Base-by-base conservation (phyloP, 2,329 filamentous ascomycete genomes). In the Polychaeton citri region DNA sequence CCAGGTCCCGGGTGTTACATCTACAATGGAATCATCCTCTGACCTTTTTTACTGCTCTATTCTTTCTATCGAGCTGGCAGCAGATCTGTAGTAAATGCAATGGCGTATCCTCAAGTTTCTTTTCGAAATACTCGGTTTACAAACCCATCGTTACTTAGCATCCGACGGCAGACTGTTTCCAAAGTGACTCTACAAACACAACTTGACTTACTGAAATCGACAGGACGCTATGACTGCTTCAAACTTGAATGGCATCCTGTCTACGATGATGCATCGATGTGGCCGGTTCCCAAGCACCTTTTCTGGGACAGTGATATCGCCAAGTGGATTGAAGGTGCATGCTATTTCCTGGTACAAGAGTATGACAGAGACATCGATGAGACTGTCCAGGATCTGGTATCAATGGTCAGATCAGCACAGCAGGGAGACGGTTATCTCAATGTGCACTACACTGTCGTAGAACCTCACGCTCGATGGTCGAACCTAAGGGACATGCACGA, bases 311-410 rank as follows among this genome's bases (percentile, higher is more conserved):
- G 60, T 1, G 66, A 69, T 49, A 51, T 72, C 15, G 72, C 64
- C 8, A 77, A 77, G 52, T 76, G 72, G 70, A 72, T 76, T 34
- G 74, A 78, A 52, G 72, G 67, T 0, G 72, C 71, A 3, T 75
- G 71, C 41, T 76, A 77, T 43, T 66, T 73, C 43, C 54, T 73
- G 6, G 48, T 45, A 19, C 52, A 60, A 31, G 42, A 62, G 10
- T 53, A 63, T 13, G 61, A 71, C 38, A 48, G 53, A 1, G 60
- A 67, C 30, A 55, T 75, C 35, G 63, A 70, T 36, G 51, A 51
- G 2, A 70, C 72, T 0, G 60, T 76, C 0, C 52, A 65, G 19
- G 69, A 77, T 37, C 50, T 77, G n/a, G 71, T 74, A 0, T 57
- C 62, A 0, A 76, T 72, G 65, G 74, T 78, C 8, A 48, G 64